Conservation (phyloP, 176 grass and related monocot genomes). For the Oryza brachyantha region DNA sequence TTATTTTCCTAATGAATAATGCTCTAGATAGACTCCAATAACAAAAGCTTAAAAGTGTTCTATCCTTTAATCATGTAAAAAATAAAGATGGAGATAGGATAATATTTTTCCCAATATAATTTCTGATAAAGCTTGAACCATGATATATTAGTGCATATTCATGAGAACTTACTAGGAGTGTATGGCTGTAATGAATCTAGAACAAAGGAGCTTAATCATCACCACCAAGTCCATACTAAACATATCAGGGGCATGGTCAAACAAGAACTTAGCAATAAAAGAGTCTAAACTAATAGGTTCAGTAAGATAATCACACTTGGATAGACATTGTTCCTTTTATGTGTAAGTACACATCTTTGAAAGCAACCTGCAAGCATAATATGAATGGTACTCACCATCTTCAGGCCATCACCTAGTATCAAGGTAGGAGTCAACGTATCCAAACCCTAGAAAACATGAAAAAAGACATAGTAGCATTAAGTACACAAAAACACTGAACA, state of each 20-base stretch:
- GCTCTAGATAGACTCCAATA: not conserved
- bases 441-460: conserved; percentile 60
- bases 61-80: not conserved
- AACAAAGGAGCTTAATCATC: not conserved
- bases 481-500: not conserved
- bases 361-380: conserved; percentile 8
- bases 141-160: not conserved
- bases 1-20: not conserved
- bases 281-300: not conserved
- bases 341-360: not conserved
- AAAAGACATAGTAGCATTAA: conserved; percentile 4
- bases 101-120: not conserved
- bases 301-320: not conserved
- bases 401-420: conserved; percentile 50
- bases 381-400: conserved; percentile 42
- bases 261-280: not conserved
- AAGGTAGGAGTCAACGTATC: conserved; percentile 67
- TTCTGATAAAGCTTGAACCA: not conserved
- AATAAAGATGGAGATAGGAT: not conserved
- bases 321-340: not conserved
- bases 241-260: not conserved
- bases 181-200: not conserved
- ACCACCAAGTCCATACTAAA: not conserved
- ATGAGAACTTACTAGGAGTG: not conserved
- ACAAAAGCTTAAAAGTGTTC: not conserved